Conservation (phyloP, 139 green algal species). For the Coccomyxa sp. region DNA sequence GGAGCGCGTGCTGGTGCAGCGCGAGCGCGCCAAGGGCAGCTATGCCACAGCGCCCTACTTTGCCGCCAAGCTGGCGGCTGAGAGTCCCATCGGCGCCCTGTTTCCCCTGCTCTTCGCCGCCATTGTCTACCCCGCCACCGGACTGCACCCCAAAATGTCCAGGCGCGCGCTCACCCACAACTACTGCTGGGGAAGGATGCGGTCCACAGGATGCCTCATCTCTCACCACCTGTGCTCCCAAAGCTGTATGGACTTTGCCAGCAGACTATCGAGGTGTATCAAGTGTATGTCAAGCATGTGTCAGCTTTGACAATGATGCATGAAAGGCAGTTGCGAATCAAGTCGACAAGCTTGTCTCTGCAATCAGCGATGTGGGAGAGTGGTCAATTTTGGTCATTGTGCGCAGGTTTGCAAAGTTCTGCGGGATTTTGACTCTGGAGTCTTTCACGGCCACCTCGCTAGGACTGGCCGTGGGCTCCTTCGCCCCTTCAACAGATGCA, state of each 20-base stretch:
- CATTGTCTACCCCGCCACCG: conserved; percentile 77
- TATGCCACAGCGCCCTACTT: conserved; percentile 60
- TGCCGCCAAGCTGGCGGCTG: conserved; percentile 78
- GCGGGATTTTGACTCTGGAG: conserved; percentile 80
- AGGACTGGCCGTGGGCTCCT: conserved; percentile 76
- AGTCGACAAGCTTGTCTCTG: no score
- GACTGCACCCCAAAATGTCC: conserved; percentile 54
- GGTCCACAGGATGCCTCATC: background rate
- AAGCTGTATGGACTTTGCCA: background rate
- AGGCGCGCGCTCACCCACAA: background rate
- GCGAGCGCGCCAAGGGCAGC: conserved; percentile 62
- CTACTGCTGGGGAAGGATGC: background rate
- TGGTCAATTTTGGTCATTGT: background rate
- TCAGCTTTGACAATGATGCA: no score
- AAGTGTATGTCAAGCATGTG: no score
- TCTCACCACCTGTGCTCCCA: background rate
- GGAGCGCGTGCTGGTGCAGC: conserved; percentile 73
- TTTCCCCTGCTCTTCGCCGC: conserved; percentile 80
- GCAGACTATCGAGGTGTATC: background rate
- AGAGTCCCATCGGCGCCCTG: conserved; percentile 75
- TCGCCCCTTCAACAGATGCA: conserved; percentile 72
- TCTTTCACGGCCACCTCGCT: conserved; percentile 49
- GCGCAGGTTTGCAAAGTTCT: conserved; percentile 66
- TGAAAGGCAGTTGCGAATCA: no score
- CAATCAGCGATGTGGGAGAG: no score